phyloP scores from a whole-genome alignment of 352 stramenopile species.

The Phytophthora litchii region DNA sequence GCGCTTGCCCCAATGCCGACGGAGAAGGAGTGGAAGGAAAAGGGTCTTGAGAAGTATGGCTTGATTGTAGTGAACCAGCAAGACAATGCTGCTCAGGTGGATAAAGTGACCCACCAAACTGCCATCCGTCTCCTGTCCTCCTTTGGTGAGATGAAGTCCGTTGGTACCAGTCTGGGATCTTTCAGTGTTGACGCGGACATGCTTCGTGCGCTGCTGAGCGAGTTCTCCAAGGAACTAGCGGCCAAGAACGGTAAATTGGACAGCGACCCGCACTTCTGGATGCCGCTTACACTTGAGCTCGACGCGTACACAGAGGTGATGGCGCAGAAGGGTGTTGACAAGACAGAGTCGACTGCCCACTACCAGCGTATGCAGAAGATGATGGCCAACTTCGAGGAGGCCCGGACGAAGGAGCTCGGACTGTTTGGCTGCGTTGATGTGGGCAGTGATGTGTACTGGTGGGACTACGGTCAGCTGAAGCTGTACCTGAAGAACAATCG shows the following conservation, averaged over 20 bases:
- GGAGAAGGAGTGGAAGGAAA: slow-evolving; percentile 93
- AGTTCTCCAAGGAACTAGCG: slow-evolving; percentile 92
- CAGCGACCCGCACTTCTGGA: slow-evolving; percentile 99
- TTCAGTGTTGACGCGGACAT: slow-evolving; percentile 96
- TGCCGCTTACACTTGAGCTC: slow-evolving; percentile 95
- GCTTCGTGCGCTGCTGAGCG: slow-evolving; percentile 89
- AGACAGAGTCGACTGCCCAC: slow-evolving; percentile 75
- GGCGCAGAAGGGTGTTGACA: slow-evolving; percentile 92
- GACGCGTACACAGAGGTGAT: slow-evolving; percentile 95
- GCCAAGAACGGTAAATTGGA: slow-evolving; percentile 95
- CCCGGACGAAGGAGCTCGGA: slow-evolving; percentile 68
- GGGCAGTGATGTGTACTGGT: slow-evolving; percentile 97
- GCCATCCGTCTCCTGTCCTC: slow-evolving; percentile 92
- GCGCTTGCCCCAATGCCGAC: slow-evolving; percentile 93
- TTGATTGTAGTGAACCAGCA: slow-evolving; percentile 96
- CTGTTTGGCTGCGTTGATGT: slow-evolving; percentile 98
- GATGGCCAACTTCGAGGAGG: slow-evolving; percentile 84
- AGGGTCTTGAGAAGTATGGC: slow-evolving; percentile 98
- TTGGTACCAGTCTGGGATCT: slow-evolving; percentile 95
- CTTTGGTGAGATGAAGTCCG: slow-evolving; percentile 94
- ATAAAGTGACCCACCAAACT: slow-evolving; percentile 98
- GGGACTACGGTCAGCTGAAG: slow-evolving; percentile 98
- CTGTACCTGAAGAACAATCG: slow-evolving; percentile 98
- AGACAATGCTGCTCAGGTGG: slow-evolving; percentile 93
- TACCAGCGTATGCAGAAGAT: slow-evolving; percentile 94